phyloP scores from a whole-genome alignment of 345 rosid species.

The Tarenaya hassleriana region DNA sequence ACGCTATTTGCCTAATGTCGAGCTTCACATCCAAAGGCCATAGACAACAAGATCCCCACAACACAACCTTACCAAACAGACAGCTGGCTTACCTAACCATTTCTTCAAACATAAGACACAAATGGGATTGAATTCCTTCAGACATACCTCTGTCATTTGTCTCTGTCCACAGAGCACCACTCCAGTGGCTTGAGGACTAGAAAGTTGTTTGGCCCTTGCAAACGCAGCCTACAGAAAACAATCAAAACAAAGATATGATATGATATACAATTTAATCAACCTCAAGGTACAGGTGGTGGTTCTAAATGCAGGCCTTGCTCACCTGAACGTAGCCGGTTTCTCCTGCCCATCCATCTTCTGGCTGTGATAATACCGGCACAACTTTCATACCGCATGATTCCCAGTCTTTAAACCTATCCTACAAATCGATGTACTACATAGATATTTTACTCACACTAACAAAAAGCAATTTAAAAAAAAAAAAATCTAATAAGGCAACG shows the following conservation, averaged over 20 bases:
- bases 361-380: slow-evolving; percentile 84
- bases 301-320: slow-evolving; percentile 4
- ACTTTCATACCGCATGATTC: slow-evolving; percentile 78
- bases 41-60: too few species aligned
- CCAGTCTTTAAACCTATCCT: slow-evolving; percentile 93
- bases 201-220: slow-evolving; percentile 53
- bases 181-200: slow-evolving; percentile 53
- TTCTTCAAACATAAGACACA: too few species aligned
- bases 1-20: too few species aligned
- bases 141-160: slow-evolving; percentile 92
- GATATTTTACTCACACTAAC: too few species aligned
- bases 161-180: slow-evolving; percentile 88
- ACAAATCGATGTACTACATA: slow-evolving; percentile 10
- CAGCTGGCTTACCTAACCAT: too few species aligned
- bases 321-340: slow-evolving; percentile 96
- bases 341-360: slow-evolving; percentile 73
- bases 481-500: too few species aligned
- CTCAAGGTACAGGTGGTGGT: slow-evolving; percentile 1
- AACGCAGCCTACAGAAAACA: slow-evolving; percentile 72
- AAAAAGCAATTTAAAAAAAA: too few species aligned
- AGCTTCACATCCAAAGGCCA: too few species aligned
- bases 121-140: too few species aligned
- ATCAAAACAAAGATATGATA: background rate
- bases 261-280: slow-evolving; percentile 11
- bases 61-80: too few species aligned